Evolutionary conservation across 192 early-diverging fungal species (phyloP), one percentile per base, ranked within the genome.

Genomic region (Coemansia sp.): DNA sequence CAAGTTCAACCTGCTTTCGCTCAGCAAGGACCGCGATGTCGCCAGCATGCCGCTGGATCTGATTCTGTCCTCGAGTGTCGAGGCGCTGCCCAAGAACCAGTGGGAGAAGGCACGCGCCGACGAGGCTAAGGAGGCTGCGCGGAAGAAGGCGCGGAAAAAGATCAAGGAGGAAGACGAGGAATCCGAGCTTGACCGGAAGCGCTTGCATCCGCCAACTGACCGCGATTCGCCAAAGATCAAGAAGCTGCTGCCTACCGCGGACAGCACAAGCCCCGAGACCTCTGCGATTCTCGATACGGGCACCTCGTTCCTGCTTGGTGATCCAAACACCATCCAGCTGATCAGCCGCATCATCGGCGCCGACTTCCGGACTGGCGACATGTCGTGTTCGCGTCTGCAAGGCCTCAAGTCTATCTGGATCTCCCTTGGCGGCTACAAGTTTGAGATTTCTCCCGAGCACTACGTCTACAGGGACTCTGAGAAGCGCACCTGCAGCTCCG

Each of bases 311-410:
- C 52, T 82, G 57, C 80, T 82, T 11, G 80, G 80, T 41, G 80
- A 82, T 43, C 74, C 71, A 5, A 76, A 62, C 60, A 68, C 80
- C 6, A 77, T 82, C 40, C 71, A 77, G 68, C 68, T 76, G 16
- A 82, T 82, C 32, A 82, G 75, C 43, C 74, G 75, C n/a, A 82
- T 82, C 51, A 82, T 82, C n/a, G 80, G 80, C 26, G 80, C 80
- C 43, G 75, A 82, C 56, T 77, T 73, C 61, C 61, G 69, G 37
- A 82, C 80, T 12, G 80, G 80, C 41, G 75, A 77, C 63, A 76
- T 82, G 75, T 73, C 74, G 11, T 82, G 80, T 21, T 68, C 71
- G 4, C 69, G 66, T n/a, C 32, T 82, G 65, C 57, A 61, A 21
- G 65, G 73, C 2, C 72, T 82, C 12, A 74, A 82, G 64, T 82